Conservation (phyloP, 768 basidiomycete species). For the Grammothele lineata region DNA sequence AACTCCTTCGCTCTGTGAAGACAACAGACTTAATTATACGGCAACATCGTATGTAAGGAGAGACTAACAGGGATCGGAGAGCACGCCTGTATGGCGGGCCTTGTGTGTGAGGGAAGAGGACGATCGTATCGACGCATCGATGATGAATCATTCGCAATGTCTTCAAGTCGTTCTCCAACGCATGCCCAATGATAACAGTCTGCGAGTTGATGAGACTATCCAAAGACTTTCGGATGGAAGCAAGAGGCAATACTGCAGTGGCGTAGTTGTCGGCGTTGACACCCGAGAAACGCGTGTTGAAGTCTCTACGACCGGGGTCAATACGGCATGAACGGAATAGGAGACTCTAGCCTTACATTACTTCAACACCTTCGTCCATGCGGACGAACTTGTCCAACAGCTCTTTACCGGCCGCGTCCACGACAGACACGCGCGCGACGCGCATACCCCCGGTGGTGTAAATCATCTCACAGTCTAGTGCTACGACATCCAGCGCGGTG, state of each 20-base stretch:
- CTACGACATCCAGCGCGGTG: conserved; percentile 68
- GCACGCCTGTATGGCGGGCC: conserved; percentile 77
- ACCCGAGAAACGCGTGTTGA: conserved; percentile 89
- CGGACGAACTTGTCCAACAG: conserved; percentile 81
- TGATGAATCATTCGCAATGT: conserved; percentile 86
- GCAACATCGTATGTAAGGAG: not conserved
- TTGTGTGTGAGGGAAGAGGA: conserved; percentile 80
- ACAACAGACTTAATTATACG: conserved; percentile 4
- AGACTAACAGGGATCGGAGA: conserved; percentile 70
- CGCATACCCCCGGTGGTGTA: conserved; percentile 92
- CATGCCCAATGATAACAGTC: conserved; percentile 88
- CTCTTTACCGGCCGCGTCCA: conserved; percentile 68
- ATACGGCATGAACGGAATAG: not conserved
- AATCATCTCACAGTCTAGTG: conserved; percentile 96
- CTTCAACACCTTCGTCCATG: conserved; percentile 76
- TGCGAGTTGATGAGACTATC: conserved; percentile 68
- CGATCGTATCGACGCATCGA: conserved; percentile 80
- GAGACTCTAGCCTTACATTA: conserved; percentile 45
- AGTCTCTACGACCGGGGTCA: conserved; percentile 53
- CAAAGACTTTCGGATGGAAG: conserved; percentile 61
- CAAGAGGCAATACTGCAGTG: conserved; percentile 61
- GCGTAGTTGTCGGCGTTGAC: conserved; percentile 56
- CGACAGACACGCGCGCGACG: conserved; percentile 85
- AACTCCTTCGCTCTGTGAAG: conserved; percentile 72
- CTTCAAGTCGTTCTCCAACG: conserved; percentile 91